These are phyloP conservation scores for Zychaea mexicana DNA, from an alignment of 371 early-diverging fungal genomes.

Conservation along the genomic window DNA sequence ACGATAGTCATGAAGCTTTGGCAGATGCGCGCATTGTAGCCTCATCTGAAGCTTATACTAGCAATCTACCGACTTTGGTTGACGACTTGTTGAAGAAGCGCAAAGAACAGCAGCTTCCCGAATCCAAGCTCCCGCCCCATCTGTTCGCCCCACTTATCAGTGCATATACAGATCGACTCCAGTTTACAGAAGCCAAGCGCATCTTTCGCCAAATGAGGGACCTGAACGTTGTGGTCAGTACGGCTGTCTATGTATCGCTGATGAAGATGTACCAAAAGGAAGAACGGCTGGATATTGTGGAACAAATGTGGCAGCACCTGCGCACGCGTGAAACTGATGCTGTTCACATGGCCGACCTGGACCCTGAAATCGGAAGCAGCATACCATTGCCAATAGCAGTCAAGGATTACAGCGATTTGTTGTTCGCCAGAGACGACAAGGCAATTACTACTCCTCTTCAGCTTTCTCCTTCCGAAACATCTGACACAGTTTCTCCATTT, in stretches of 20 bases:
- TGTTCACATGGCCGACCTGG: background rate
- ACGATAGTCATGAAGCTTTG: background rate
- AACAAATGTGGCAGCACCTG: conserved; percentile 30
- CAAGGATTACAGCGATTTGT: background rate
- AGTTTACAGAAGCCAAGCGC: conserved; percentile 13
- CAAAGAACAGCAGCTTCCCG: background rate
- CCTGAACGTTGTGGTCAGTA: conserved; percentile 16
- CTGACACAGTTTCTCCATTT: conserved; percentile 20
- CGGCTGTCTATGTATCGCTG: conserved; percentile 24
- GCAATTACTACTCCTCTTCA: no score
- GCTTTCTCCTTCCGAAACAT: no score
- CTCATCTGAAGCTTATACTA: conserved; percentile 15
- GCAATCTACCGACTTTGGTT: conserved; percentile 25
- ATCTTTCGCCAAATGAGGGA: conserved; percentile 27
- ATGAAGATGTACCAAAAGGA: conserved; percentile 36
- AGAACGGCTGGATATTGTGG: conserved; percentile 28
- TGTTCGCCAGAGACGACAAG: background rate
- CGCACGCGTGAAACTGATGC: background rate
- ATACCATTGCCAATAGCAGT: background rate
- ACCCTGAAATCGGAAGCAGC: conserved; percentile 1
- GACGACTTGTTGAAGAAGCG: conserved; percentile 32
- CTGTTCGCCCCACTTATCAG: conserved; percentile 37
- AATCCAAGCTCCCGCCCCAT: conserved; percentile 22
- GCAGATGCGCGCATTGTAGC: conserved; percentile 4
- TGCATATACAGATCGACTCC: conserved; percentile 13